Percentiles rank a stretch among this genome's conserved stretches.
Evolutionary conservation across 139 green algal species (phyloP).

Genomic region (Volvox reticuliferus): DNA sequence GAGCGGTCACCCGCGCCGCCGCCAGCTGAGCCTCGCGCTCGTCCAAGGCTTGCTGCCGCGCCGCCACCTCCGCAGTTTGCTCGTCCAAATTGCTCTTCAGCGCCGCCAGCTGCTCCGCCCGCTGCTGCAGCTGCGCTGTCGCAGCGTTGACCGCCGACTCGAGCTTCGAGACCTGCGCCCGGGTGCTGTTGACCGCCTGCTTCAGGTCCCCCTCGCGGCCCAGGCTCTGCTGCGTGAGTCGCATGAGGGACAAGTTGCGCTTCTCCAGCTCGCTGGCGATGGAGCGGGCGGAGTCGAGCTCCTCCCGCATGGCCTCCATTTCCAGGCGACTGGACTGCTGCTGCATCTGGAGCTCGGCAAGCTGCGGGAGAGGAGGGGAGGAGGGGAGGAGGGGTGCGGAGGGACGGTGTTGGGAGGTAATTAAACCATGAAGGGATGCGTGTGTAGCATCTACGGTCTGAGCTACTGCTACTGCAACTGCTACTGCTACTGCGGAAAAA

Average conservation of each 20-base stretch:
- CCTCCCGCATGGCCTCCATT: constrained; percentile 41
- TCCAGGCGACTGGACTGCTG: constrained; percentile 31
- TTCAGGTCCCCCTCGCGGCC: constrained; percentile 45
- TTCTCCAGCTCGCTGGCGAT: constrained; percentile 40
- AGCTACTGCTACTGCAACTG: too few species aligned
- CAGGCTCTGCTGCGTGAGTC: constrained; percentile 45
- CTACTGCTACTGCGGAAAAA: too few species aligned
- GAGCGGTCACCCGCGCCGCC: not conserved
- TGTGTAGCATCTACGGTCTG: too few species aligned
- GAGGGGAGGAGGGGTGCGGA: not conserved
- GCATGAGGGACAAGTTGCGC: constrained; percentile 21
- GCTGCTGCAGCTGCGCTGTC: constrained; percentile 10
- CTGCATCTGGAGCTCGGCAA: constrained; percentile 48
- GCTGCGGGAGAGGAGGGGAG: constrained; percentile 8
- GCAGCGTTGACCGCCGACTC: constrained; percentile 11
- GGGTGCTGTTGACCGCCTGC: constrained; percentile 46
- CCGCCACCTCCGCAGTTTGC: constrained; percentile 35
- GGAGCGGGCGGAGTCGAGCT: constrained; percentile 39
- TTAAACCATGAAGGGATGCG: too few species aligned
- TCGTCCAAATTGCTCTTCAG: constrained; percentile 21
- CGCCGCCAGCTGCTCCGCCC: not conserved
- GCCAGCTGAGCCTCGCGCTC: constrained; percentile 35
- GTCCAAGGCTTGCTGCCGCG: constrained; percentile 26
- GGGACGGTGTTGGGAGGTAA: too few species aligned
- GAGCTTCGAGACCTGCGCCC: constrained; percentile 44